Conservation (phyloP, 176 grass and related monocot species). For the Microstegium vimineum region DNA sequence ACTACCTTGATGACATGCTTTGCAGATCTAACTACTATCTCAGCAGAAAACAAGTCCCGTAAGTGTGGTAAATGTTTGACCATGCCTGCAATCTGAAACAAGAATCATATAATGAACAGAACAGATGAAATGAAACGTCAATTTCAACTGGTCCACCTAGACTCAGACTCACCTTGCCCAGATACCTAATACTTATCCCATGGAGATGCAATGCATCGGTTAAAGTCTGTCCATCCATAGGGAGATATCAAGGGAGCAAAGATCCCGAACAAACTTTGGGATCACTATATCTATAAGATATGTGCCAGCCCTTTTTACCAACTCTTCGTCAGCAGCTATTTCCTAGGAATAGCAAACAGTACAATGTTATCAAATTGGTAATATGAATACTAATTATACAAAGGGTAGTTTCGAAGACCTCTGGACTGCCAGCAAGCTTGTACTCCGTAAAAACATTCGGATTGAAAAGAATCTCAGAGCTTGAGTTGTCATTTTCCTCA, state of each 20-base stretch:
- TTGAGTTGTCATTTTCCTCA: slow-evolving; percentile 3
- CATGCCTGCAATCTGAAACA: slow-evolving; percentile 73
- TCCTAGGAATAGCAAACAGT: slow-evolving; percentile 52
- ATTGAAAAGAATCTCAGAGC: slow-evolving; percentile 75
- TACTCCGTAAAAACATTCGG: slow-evolving; percentile 97
- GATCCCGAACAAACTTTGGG: slow-evolving; percentile 90
- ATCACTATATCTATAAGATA: slow-evolving; percentile 79
- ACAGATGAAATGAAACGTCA: background rate
- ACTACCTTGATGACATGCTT: slow-evolving; percentile 93
- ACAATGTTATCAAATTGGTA: slow-evolving; percentile 17
- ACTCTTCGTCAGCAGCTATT: slow-evolving; percentile 66
- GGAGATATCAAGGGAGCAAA: slow-evolving; percentile 84
- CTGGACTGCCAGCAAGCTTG: slow-evolving; percentile 76
- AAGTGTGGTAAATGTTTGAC: slow-evolving; percentile 81
- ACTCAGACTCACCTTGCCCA: slow-evolving; percentile 88
- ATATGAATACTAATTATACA: slow-evolving; percentile 18
- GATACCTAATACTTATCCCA: slow-evolving; percentile 94
- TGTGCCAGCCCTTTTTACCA: slow-evolving; percentile 67
- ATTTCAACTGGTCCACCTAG: slow-evolving; percentile 32
- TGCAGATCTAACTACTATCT: slow-evolving; percentile 89
- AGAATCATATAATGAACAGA: slow-evolving; percentile 22
- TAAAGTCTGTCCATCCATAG: slow-evolving; percentile 95
- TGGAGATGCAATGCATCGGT: slow-evolving; percentile 77
- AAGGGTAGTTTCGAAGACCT: slow-evolving; percentile 46
- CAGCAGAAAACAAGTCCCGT: slow-evolving; percentile 66